Base-by-base conservation (phyloP, 805 yeast species). In the Soucietia sequanensis region DNA sequence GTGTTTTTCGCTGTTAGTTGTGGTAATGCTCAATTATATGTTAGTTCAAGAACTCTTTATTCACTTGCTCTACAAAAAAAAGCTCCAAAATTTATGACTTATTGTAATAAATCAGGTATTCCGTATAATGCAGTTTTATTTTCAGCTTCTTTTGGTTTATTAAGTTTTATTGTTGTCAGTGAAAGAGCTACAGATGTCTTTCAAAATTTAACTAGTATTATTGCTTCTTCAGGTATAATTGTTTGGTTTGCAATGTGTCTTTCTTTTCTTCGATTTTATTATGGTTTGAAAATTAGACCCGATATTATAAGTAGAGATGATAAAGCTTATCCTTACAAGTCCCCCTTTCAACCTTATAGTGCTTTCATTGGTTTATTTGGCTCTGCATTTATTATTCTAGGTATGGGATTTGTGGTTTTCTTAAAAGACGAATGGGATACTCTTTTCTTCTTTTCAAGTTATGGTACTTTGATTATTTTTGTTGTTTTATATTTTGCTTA, bases 241-340 rank as follows among this genome's bases (percentile, higher is more conserved):
- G 87, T 84, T 27, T 88, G 95, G 95, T 70, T 72, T 44, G 84
- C 87, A 4, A 76, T 83, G 75, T 78, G 84, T 46, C 51, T 80
- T 12, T 68, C 87, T 2, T 84, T 70, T 50, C 53, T 83, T 24
- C 58, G 90, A 34, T 83, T 82, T 49, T 79, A 73, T 55, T 75
- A 70, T 42, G 90, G 85, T 0, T 57, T 83, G 42, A 68, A 71
- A 43, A 58, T 64, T 34, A 60, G 89, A 30, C 81, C 82, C 1
- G 88, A 82, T 50, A 78, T 81, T 34, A 75, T 80, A 23, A 68
- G 76, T 30, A 65, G 89, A 46, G 72, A 78, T 44, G 84, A 78
- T 51, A 68, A 73, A 17, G 62, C 80, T 1, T 83, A 79, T 50
- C 91, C 91, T 2, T 83, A 76, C 53, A 72, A 74, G 46, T 76